Base-by-base conservation (phyloP, 2,329 filamentous ascomycete species). In the Paramyrothecium roridum region DNA sequence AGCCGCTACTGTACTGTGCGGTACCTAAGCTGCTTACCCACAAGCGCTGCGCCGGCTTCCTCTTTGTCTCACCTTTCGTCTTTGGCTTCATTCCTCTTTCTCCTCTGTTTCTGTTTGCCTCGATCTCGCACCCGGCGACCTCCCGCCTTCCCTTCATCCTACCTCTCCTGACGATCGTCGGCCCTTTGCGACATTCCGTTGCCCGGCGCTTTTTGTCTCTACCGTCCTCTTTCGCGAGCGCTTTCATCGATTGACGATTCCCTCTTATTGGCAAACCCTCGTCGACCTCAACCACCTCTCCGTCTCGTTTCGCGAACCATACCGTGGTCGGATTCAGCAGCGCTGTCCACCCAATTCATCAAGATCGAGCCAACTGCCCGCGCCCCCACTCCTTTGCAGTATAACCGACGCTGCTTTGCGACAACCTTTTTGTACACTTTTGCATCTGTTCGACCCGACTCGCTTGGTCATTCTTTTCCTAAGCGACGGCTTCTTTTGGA, bases 21-120 rank as follows among this genome's bases (percentile, higher is more conserved):
- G 26, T 30, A 30, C 26, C 26, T 30, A 30, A 10, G 6, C 26
- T 43, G 37, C 7, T 6, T 43, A 16, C 37, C 37, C 37, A 43
- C 37, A 43, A 19, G 37, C 26, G 26, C 37, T 43, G 37, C 37
- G 37, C 37, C 13, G 37, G 37, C 37, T 17, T 43, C 37, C 37
- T 66, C 59, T 64, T 67, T 68, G 66, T 69, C 67, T 68, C 65
- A 68, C 61, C 57, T 63, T 43, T 43, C 60, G 54, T 54, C 56
- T 58, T 57, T 61, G 59, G 61, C 57, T 57, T 59, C 59, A 57
- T 60, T 60, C 56, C 63, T 64, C 61, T 52, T 58, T 62, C 56
- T 61, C 63, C 64, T 61, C 62, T 66, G 57, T 60, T 57, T 43
- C 37, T 43, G 37, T 43, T 43, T 43, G 37, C n/a, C 37, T 43